Conservation (phyloP, 2,329 filamentous ascomycete species). For the Penicillium thymicola region DNA sequence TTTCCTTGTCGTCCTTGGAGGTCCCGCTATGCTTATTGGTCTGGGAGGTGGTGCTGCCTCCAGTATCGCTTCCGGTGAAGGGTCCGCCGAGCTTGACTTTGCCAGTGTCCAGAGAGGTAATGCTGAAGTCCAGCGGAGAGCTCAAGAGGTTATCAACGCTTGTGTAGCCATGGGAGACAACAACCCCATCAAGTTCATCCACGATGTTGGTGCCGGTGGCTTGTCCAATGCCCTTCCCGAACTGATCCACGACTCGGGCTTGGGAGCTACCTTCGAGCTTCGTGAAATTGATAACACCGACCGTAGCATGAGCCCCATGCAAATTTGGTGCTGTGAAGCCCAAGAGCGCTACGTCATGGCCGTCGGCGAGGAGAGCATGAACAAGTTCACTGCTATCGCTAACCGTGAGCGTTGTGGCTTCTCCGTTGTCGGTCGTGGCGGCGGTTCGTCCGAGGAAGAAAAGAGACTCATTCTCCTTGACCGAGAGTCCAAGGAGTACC, state of each 20-base stretch:
- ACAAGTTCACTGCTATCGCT: constrained; percentile 65
- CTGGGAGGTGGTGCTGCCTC: constrained; percentile 94
- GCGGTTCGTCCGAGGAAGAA: constrained; percentile 61
- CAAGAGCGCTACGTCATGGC: constrained; percentile 95
- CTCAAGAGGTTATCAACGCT: constrained; percentile 96
- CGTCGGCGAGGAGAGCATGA: constrained; percentile 75
- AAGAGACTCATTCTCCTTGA: constrained; percentile 78
- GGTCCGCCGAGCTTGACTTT: constrained; percentile 89
- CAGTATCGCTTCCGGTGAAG: constrained; percentile 81
- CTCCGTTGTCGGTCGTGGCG: constrained; percentile 81
- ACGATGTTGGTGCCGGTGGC: constrained; percentile 94
- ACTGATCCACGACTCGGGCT: constrained; percentile 85
- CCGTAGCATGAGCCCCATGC: constrained; percentile 85
- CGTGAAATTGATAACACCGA: constrained; percentile 89
- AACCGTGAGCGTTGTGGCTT: constrained; percentile 86
- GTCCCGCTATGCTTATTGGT: constrained; percentile 95
- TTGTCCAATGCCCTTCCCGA: constrained; percentile 81
- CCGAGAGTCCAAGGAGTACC: constrained; percentile 69
- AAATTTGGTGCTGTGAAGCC: constrained; percentile 97
- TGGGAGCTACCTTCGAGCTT: constrained; percentile 90
- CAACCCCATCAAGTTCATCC: constrained; percentile 93
- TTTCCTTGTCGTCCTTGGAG: constrained; percentile 87
- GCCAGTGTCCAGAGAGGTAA: constrained; percentile 96
- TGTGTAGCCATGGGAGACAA: constrained; percentile 79
- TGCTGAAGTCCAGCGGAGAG: constrained; percentile 89